Evolutionary conservation across 371 early-diverging fungal genomes (phyloP), one percentile per base, ranked within the genome.

Genomic region (Batkoa obscura): DNA sequence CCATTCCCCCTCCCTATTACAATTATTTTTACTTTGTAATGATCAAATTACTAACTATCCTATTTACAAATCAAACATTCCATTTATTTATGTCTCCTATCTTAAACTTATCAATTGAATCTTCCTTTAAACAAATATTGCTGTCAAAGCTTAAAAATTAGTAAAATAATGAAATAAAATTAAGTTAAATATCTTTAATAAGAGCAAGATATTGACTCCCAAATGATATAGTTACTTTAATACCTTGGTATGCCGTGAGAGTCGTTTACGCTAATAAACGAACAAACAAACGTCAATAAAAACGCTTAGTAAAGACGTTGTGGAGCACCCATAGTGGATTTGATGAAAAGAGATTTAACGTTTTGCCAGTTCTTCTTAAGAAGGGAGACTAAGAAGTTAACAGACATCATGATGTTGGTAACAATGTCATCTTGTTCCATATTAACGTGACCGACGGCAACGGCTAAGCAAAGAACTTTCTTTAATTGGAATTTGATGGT

Each of bases 321-420:
- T 63, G 89, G 92, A 75, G 86, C 85, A 76, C 94, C 94, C 91
- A 97, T 97, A 68, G 92, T 79, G 63, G 86, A 82, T 89, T 98
- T 99, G 78, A 99, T 80, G 88, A 81, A 90, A 68, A 98, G 81
- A 64, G 94, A 90, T 79, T 86, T 86, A 76, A 97, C 88, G 89
- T 95, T 99, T 78, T 97, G 94, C 91, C 94, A 91, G 81, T 94
- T 84, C 84, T 97, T 99, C 90, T 99, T 97, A 62, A 96, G 78
- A 61, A 96, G 77, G 47, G 95, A 94, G 58, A 95, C 88, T 67
- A 99, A 75, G 79, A 95, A 92, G 83, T 93, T 94, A 81, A 97
- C 79, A 62, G 94, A 77, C 80, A 92, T 76, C 91, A 94, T 93
- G 73, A 89, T 87, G 90, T 99, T 99, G 71, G 87, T 79, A 65